These are phyloP conservation scores for Phyllosticta paracitricarpa DNA, from an alignment of 2,329 filamentous ascomycete species.

Conservation along the genomic window DNA sequence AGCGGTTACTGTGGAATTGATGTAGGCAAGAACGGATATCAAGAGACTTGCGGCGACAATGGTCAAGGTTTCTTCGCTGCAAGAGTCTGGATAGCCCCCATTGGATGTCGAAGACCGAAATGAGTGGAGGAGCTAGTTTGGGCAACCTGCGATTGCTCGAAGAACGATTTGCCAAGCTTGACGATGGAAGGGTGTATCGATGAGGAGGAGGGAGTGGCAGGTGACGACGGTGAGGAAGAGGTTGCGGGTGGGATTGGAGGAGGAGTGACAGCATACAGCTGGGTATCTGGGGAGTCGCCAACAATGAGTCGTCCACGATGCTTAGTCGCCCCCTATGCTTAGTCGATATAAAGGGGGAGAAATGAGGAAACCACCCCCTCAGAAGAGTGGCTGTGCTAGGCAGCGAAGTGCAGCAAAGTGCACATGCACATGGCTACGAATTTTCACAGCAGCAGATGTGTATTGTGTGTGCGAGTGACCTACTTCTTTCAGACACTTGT, in stretches of 20 bases:
- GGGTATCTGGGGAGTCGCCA: neutral
- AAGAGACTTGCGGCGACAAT: no score
- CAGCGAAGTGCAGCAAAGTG: neutral
- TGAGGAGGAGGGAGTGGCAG: neutral
- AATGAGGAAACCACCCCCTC: no score
- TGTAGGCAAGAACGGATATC: no score
- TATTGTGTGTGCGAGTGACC: neutral
- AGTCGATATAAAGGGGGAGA: neutral
- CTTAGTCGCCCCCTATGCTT: no score
- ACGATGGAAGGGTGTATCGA: neutral
- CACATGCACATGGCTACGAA: neutral
- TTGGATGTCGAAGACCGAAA: no score
- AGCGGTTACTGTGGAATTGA: no score
- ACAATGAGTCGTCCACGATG: neutral
- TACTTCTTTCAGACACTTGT: neutral
- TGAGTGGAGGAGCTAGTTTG: no score
- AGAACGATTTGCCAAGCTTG: neutral
- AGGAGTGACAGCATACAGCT: neutral
- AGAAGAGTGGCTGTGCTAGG: neutral
- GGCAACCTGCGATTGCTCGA: no score
- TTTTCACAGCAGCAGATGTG: neutral
- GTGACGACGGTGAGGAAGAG: neutral
- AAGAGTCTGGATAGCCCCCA: no score
- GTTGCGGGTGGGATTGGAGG: neutral
- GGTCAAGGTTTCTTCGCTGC: no score